Evolutionary conservation across 108 stramenopile genomes (phyloP).

Genomic region (Skeletonema costatum): DNA sequence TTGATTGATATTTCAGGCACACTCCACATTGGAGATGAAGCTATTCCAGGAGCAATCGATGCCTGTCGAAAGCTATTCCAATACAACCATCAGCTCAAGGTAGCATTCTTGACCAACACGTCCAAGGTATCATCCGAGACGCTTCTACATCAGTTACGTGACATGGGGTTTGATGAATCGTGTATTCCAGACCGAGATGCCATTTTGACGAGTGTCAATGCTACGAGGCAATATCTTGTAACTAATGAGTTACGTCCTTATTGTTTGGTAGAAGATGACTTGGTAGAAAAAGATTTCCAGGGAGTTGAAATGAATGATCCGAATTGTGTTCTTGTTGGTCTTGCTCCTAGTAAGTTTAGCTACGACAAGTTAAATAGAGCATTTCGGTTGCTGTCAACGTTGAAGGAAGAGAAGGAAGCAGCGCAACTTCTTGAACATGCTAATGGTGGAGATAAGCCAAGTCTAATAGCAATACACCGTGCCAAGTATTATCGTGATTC

Average conservation of each 20-base stretch:
- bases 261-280: constrained; percentile 62
- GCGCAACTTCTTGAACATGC: background rate
- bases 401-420: constrained; percentile 2
- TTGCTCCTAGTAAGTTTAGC: constrained; percentile 64
- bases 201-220: constrained; percentile 63
- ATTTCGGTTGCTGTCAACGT: constrained; percentile 56
- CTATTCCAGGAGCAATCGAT: constrained; percentile 62
- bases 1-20: constrained; percentile 79
- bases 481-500: constrained; percentile 54
- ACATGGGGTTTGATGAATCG: constrained; percentile 45
- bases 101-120: constrained; percentile 75
- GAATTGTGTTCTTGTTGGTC: constrained; percentile 71
- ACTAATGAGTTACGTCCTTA: constrained; percentile 46
- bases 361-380: constrained; percentile 69
- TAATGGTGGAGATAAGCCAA: background rate
- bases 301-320: constrained; percentile 21
- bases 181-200: constrained; percentile 15
- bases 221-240: constrained; percentile 46
- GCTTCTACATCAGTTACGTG: constrained; percentile 45
- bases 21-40: constrained; percentile 55
- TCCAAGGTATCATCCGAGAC: constrained; percentile 46
- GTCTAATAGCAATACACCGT: constrained; percentile 69
- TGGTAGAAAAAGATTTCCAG: constrained; percentile 44
- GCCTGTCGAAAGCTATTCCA: constrained; percentile 43
- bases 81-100: background rate